Evolutionary conservation across 2,329 filamentous ascomycete genomes (phyloP), one percentile per base, ranked within the genome.

Genomic region (Sclerotinia glacialis): DNA sequence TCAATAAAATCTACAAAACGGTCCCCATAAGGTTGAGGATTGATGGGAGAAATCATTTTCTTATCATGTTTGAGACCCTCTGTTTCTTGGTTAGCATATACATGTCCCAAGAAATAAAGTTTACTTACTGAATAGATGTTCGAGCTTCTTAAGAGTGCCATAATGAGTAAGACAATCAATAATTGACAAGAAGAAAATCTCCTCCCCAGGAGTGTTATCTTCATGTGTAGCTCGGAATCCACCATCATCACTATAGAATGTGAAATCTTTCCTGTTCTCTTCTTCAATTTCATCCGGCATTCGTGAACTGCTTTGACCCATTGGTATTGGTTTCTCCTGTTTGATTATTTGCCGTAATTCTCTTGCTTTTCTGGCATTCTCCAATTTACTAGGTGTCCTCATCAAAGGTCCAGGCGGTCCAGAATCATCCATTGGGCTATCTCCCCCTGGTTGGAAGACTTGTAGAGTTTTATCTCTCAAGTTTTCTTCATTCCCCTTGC

Each of bases 141-240:
- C 95, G 69, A 94, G 86, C 76, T 95, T 94, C 80, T 99, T 99
- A 78, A 97, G 86, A 71, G 93, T 87, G 72, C 93, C 93, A 78
- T 98, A 99, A 78, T 97, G 92, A 73, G 95, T 99, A 74, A 99
- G 82, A 78, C 95, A 99, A 79, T 99, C 95, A 78, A 99, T 99
- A 73, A 99, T 96, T 46, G 95, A 96, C 9, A 99, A 86, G 77
- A 99, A 99, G 79, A 99, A 99, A 52, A 99, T 93, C 79, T 97
- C 92, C 65, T 97, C 92, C 2, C 90, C 93, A 1, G 91, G 87
- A 21, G 82, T 80, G 69, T 96, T 90, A 78, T 97, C 88, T 78
- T 97, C 93, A 75, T 97, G 93, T 0, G 95, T 98, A 16, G 95
- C 94, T 72, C 89, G 85, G 78, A 97, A 93, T 3, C 95, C 95